Evolutionary conservation across 2,329 filamentous ascomycete genomes (phyloP).

Genomic region (Alternaria burnsii): DNA sequence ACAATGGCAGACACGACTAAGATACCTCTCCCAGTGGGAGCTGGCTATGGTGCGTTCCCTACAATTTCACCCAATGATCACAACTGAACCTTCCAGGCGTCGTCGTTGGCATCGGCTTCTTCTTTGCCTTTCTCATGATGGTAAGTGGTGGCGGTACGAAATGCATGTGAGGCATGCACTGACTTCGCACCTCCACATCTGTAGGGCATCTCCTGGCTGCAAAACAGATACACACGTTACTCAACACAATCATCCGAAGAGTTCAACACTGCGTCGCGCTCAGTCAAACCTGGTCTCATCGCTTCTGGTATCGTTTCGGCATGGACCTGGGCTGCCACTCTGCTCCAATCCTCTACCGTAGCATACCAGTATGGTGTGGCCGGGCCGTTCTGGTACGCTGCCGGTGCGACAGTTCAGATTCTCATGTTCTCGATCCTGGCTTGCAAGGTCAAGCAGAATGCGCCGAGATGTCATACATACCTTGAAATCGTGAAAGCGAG

Average conservation of each 20-base stretch:
- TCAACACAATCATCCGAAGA: constrained; percentile 57
- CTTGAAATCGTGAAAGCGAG: constrained; percentile 54
- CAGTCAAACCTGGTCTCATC: constrained; percentile 57
- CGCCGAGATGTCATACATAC: constrained; percentile 53
- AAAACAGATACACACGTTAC: constrained; percentile 46
- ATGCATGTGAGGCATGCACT: too few species aligned
- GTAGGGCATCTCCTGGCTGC: constrained; percentile 52
- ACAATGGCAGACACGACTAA: constrained; percentile 29
- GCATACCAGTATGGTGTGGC: constrained; percentile 44
- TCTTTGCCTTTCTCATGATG: constrained; percentile 48
- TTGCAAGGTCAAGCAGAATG: constrained; percentile 55
- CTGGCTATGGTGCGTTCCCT: constrained; percentile 57
- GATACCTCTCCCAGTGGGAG: constrained; percentile 46
- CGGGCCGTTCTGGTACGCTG: constrained; percentile 52
- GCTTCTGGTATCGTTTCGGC: constrained; percentile 59
- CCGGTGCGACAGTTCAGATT: constrained; percentile 57
- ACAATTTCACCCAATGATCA: background rate
- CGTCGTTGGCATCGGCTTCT: constrained; percentile 60
- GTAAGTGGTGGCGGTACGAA: too few species aligned
- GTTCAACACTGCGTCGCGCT: constrained; percentile 58
- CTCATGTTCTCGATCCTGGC: constrained; percentile 56
- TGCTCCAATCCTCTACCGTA: constrained; percentile 39
- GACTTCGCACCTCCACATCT: too few species aligned
- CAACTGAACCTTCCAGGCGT: constrained; percentile 29
- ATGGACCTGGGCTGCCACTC: constrained; percentile 61